Evolutionary conservation across 495 filamentous ascomycete species (phyloP).

Genomic region (Penicillium crystallinum): DNA sequence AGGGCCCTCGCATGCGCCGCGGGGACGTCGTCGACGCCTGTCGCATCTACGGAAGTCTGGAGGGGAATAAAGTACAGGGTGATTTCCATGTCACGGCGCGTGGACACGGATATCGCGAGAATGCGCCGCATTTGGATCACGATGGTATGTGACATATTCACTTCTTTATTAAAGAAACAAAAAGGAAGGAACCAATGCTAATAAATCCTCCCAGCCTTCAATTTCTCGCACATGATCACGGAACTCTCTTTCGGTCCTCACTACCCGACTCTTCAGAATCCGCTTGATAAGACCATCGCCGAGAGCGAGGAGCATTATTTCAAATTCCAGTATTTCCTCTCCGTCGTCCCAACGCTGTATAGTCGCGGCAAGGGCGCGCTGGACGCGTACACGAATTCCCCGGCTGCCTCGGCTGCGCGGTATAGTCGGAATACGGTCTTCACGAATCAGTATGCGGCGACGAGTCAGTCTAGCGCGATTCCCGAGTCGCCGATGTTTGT

Average conservation of each 20-base stretch:
- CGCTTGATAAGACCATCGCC: conserved; percentile 85
- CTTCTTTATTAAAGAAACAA: no score
- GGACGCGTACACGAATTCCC: conserved; percentile 31
- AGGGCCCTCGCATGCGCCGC: conserved; percentile 63
- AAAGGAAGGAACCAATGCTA: no score
- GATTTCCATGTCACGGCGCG: conserved; percentile 97
- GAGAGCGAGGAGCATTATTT: conserved; percentile 72
- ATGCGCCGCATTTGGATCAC: conserved; percentile 80
- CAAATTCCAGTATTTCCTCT: conserved; percentile 98
- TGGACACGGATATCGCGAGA: conserved; percentile 86
- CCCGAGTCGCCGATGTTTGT: conserved; percentile 56
- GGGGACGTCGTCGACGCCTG: conserved; percentile 56
- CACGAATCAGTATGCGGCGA: conserved; percentile 98
- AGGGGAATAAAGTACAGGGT: conserved; percentile 93
- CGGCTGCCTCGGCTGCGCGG: conserved; percentile 17
- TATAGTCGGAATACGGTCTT: conserved; percentile 55
- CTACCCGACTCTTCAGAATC: conserved; percentile 90
- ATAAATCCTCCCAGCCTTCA: conserved; percentile 60
- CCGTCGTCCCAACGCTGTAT: conserved; percentile 94
- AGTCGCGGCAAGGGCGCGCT: conserved; percentile 51
- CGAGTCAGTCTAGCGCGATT: conserved; percentile 67
- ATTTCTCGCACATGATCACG: conserved; percentile 96
- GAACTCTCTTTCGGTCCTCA: conserved; percentile 95
- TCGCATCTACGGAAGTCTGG: conserved; percentile 82
- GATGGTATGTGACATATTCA: conserved; percentile 46